Conservation (phyloP, 805 yeast species). For the Lachancea kluyveri region DNA sequence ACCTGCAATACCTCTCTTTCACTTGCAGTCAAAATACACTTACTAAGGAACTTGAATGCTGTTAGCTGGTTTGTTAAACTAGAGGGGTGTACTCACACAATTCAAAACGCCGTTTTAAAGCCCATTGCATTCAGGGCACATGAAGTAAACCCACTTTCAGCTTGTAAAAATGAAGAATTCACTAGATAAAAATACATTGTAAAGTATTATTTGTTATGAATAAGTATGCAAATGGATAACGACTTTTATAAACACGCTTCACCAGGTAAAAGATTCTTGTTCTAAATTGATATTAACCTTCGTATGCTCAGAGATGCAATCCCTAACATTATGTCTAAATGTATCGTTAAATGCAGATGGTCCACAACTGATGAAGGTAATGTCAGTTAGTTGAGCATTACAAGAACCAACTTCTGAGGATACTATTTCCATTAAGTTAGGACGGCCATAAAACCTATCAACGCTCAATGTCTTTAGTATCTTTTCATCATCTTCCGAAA, state of each 20-base stretch:
- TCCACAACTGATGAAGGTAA: slow-evolving; percentile 59
- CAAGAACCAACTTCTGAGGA: slow-evolving; percentile 27
- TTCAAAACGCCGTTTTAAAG: too few relatives aligned
- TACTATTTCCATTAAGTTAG: slow-evolving; percentile 38
- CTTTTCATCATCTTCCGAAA: slow-evolving; percentile 6
- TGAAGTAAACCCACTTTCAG: too few relatives aligned
- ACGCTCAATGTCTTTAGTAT: slow-evolving; percentile 1
- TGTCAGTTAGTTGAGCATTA: slow-evolving; percentile 35
- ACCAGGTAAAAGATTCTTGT: slow-evolving; percentile 33
- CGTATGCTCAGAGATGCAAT: slow-evolving; percentile 27
- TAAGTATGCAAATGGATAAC: too few relatives aligned
- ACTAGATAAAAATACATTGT: too few relatives aligned
- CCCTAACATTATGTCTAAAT: slow-evolving; percentile 42
- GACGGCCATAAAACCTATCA: slow-evolving; percentile 37
- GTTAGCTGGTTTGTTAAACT: too few relatives aligned
- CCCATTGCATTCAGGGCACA: too few relatives aligned
- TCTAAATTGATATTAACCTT: slow-evolving; percentile 27
- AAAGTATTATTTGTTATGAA: too few relatives aligned
- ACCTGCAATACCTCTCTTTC: neutral
- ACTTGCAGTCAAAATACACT: neutral
- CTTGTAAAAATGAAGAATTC: too few relatives aligned
- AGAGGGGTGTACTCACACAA: too few relatives aligned
- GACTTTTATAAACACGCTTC: neutral
- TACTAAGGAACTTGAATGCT: neutral
- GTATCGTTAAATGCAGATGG: slow-evolving; percentile 54